phyloP scores from a whole-genome alignment of 306 rosid genomes.

The Quercus wislizeni region DNA sequence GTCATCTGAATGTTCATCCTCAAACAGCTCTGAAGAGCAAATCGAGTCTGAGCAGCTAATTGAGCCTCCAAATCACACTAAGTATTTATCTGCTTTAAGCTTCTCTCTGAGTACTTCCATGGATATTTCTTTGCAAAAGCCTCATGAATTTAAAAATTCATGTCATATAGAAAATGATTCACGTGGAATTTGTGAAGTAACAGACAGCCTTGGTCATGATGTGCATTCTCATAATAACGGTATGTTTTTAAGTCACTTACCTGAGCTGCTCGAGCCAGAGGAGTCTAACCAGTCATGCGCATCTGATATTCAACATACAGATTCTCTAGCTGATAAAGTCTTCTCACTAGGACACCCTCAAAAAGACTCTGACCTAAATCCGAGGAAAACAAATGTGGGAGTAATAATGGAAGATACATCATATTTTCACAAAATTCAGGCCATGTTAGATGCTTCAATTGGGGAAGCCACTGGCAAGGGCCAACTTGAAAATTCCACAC shows the following conservation, averaged over 20 bases:
- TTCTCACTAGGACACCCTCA: constrained; percentile 19
- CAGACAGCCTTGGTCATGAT: constrained; percentile 25
- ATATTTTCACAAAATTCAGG: constrained; percentile 30
- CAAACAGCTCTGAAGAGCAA: constrained; percentile 55
- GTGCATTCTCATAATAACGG: constrained; percentile 32
- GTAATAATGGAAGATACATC: constrained; percentile 32
- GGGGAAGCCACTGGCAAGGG: constrained; percentile 35
- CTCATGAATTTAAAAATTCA: constrained; percentile 41
- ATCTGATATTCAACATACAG: constrained; percentile 30
- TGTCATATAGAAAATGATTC: constrained; percentile 21
- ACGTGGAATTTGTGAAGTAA: constrained; percentile 31
- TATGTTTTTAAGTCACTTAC: constrained; percentile 29
- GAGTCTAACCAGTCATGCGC: constrained; percentile 35
- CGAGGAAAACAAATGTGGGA: constrained; percentile 27
- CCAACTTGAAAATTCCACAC: constrained; percentile 24
- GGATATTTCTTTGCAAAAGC: constrained; percentile 34
- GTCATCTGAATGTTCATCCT: constrained; percentile 61
- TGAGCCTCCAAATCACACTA: constrained; percentile 40
- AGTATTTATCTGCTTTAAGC: constrained; percentile 57
- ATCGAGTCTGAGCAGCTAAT: constrained; percentile 42
- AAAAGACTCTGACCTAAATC: constrained; percentile 31
- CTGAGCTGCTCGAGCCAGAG: constrained; percentile 32
- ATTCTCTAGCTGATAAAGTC: constrained; percentile 21
- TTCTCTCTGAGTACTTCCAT: constrained; percentile 39
- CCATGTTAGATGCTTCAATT: constrained; percentile 21